Conservation (phyloP, 2,329 filamentous ascomycete genomes). For the Cercospora beticola region DNA sequence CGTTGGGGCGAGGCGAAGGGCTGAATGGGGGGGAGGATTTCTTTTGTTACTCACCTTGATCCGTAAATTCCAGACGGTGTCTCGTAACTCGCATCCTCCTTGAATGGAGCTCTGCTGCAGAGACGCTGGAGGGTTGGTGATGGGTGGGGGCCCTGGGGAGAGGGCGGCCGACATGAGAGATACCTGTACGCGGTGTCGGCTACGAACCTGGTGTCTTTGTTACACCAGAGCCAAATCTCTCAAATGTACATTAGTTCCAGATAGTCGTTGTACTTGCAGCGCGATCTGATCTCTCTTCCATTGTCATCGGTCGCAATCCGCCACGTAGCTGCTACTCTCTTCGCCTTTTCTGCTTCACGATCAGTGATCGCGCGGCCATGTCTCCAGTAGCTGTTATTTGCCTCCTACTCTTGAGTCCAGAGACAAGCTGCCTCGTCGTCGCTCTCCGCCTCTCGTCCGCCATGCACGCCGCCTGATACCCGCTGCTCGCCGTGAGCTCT, state of each 20-base stretch:
- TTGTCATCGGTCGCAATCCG: background rate
- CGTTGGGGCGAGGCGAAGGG: background rate
- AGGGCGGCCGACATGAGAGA: background rate
- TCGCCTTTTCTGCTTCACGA: background rate
- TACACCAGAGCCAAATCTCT: constrained; percentile 5
- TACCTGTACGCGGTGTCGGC: constrained; percentile 1
- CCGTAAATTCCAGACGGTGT: constrained; percentile 2
- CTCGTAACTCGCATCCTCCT: background rate
- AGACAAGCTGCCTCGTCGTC: background rate
- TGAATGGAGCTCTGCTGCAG: constrained; percentile 5
- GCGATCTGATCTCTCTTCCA: background rate
- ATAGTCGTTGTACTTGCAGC: background rate
- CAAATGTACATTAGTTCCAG: background rate
- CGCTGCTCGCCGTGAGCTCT: too few relatives aligned
- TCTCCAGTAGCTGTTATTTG: background rate
- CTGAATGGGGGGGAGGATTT: background rate
- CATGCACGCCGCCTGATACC: background rate
- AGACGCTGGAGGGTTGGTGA: background rate
- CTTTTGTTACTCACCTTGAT: background rate
- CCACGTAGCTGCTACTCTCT: background rate
- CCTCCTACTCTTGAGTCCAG: background rate
- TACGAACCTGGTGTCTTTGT: constrained; percentile 5
- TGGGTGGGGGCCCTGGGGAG: background rate
- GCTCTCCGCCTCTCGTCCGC: background rate
- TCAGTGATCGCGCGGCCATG: background rate